Conservation (phyloP, 441 rosid genomes). For the Pelargonium australe region DNA sequence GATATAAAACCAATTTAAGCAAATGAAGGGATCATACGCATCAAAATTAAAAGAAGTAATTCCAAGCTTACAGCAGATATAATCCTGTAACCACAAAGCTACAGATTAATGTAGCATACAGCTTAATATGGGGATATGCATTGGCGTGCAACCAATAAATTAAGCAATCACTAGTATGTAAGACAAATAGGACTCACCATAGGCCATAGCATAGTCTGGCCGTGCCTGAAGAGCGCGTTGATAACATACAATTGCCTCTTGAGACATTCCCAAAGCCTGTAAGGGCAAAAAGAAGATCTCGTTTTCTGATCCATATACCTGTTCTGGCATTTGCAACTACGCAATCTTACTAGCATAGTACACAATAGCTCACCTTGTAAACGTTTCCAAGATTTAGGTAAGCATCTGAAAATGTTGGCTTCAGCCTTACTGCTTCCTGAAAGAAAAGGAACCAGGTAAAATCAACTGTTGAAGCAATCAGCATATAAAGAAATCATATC, state of each 20-base stretch:
- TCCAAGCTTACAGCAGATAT: neutral
- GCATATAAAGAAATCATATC: neutral
- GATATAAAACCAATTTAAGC: neutral
- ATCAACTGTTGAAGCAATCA: neutral
- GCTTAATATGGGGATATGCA: neutral
- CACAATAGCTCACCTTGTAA: slow-evolving; percentile 66
- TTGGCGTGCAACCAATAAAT: neutral
- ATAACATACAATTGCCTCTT: slow-evolving; percentile 86
- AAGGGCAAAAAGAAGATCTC: slow-evolving; percentile 23
- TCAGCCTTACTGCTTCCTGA: slow-evolving; percentile 94
- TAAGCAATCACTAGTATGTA: neutral
- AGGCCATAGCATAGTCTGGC: slow-evolving; percentile 77
- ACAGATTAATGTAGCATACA: neutral
- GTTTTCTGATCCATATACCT: slow-evolving; percentile 29
- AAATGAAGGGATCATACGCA: neutral
- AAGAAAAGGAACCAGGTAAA: slow-evolving; percentile 1
- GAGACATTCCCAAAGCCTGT: slow-evolving; percentile 90
- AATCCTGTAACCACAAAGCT: neutral
- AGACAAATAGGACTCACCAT: slow-evolving; percentile 49
- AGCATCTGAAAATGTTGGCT: slow-evolving; percentile 88
- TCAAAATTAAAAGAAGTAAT: neutral
- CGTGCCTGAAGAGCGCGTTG: slow-evolving; percentile 84
- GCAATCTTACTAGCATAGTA: slow-evolving; percentile 24
- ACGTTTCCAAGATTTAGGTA: slow-evolving; percentile 93
- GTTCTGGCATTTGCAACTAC: slow-evolving; percentile 29